Percentiles rank a stretch among this genome's conserved stretches.
These are phyloP conservation scores for Ophiostoma perfectum DNA, from an alignment of 2,329 filamentous ascomycete species.

Conservation along the genomic window DNA sequence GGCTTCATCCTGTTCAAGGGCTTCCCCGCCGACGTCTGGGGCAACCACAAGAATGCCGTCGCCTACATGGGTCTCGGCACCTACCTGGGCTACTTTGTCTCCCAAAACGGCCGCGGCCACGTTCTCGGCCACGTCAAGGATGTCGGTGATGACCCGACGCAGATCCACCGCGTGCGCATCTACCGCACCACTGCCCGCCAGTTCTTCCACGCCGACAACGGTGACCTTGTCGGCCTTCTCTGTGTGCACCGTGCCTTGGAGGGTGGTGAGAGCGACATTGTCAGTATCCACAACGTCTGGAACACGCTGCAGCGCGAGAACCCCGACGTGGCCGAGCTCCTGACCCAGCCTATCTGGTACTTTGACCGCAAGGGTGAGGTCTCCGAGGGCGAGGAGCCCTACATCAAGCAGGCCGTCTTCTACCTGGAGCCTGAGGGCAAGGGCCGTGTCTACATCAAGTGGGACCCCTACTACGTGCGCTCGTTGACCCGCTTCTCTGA, in stretches of 20 bases:
- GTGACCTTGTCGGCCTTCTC: constrained; percentile 75
- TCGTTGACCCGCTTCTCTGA: constrained; percentile 71
- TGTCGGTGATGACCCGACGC: constrained; percentile 70
- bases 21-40: constrained; percentile 72
- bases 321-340: constrained; percentile 69
- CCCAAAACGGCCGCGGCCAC: constrained; percentile 78
- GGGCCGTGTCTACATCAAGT: constrained; percentile 72
- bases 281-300: constrained; percentile 73
- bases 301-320: constrained; percentile 70
- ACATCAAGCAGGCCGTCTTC: constrained; percentile 65
- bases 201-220: constrained; percentile 81
- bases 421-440: constrained; percentile 67
- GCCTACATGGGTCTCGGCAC: constrained; percentile 88
- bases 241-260: constrained; percentile 73
- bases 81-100: constrained; percentile 81
- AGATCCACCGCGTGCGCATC: constrained; percentile 83
- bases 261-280: constrained; percentile 79
- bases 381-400: constrained; percentile 67
- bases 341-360: constrained; percentile 80
- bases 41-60: constrained; percentile 70
- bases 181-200: constrained; percentile 82
- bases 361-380: constrained; percentile 87
- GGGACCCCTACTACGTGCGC: constrained; percentile 83
- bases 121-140: constrained; percentile 88
- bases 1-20: constrained; percentile 88